phyloP scores from a whole-genome alignment of 129 eudicot species.

The Ambrosia artemisiifolia region DNA sequence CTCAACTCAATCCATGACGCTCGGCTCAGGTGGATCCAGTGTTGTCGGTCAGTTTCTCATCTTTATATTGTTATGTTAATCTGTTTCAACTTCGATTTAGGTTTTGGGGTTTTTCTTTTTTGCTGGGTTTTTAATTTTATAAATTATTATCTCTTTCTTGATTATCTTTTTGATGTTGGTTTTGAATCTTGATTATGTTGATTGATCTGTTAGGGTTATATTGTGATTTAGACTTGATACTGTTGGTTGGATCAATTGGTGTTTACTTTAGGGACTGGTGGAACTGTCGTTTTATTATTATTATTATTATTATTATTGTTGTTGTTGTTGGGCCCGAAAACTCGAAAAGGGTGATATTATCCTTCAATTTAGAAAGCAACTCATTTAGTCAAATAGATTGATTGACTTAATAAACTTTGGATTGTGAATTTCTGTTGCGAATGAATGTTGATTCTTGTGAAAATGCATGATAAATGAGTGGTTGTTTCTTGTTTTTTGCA shows the following conservation, averaged over 20 bases:
- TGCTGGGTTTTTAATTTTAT: too few species aligned
- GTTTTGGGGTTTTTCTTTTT: conserved; percentile 5
- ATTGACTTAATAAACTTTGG: background rate
- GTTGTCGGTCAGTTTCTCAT: conserved; percentile 55
- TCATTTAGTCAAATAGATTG: background rate
- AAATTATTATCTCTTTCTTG: background rate
- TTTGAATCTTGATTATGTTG: conserved; percentile 1
- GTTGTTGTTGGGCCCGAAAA: background rate
- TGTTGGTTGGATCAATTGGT: background rate
- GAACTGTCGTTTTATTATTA: background rate
- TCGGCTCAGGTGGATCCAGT: conserved; percentile 88
- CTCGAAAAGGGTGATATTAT: background rate
- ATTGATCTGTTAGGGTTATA: conserved; percentile 14
- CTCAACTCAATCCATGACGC: conserved; percentile 51
- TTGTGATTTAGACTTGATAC: background rate
- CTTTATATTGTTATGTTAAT: background rate
- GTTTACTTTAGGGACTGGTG: background rate
- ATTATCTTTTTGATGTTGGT: background rate
- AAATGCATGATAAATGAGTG: background rate
- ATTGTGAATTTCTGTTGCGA: background rate
- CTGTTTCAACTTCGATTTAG: conserved; percentile 13
- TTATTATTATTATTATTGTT: too few species aligned
- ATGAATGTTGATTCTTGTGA: background rate
- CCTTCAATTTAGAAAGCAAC: background rate
- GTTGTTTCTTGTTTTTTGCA: background rate